A percentile compares a stretch with the other conserved stretches of the same genome.
These are phyloP conservation scores for Rhizoctonia solani DNA, from an alignment of 1,284 basidiomycete species.

Conservation along the genomic window DNA sequence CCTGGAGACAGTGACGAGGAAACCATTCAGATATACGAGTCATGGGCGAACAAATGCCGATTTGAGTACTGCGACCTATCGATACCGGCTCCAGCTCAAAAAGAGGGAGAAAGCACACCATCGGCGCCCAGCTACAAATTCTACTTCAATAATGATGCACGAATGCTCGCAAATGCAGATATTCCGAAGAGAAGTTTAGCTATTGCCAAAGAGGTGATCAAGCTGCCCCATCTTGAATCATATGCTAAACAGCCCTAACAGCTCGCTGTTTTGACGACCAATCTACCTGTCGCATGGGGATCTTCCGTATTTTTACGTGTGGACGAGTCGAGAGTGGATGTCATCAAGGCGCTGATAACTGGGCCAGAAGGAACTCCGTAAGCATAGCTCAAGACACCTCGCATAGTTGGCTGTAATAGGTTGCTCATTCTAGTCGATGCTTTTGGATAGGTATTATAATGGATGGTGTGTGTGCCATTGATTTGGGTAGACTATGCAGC, in stretches of 20 bases:
- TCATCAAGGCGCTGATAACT: conserved; percentile 86
- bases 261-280: conserved; percentile 88
- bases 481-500: neutral
- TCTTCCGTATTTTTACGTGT: conserved; percentile 87
- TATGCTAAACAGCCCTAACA: conserved; percentile 45
- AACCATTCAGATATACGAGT: conserved; percentile 68
- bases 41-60: conserved; percentile 77
- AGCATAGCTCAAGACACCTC: conserved; percentile 47
- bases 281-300: conserved; percentile 85
- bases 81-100: conserved; percentile 48
- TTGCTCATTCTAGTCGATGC: conserved; percentile 22
- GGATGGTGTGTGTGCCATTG: conserved; percentile 62
- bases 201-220: conserved; percentile 82
- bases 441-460: conserved; percentile 66
- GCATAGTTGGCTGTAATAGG: conserved; percentile 16
- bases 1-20: conserved; percentile 60
- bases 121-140: conserved; percentile 73
- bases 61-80: conserved; percentile 89
- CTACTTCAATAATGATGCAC: conserved; percentile 75
- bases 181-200: conserved; percentile 86
- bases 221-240: neutral
- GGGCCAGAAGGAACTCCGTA: conserved; percentile 91
- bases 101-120: conserved; percentile 44
- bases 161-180: conserved; percentile 74
- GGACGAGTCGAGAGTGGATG: conserved; percentile 84